Evolutionary conservation across 2,329 filamentous ascomycete species (phyloP), one percentile per base, ranked within the genome.

Genomic region (Apiospora kogelbergensis): DNA sequence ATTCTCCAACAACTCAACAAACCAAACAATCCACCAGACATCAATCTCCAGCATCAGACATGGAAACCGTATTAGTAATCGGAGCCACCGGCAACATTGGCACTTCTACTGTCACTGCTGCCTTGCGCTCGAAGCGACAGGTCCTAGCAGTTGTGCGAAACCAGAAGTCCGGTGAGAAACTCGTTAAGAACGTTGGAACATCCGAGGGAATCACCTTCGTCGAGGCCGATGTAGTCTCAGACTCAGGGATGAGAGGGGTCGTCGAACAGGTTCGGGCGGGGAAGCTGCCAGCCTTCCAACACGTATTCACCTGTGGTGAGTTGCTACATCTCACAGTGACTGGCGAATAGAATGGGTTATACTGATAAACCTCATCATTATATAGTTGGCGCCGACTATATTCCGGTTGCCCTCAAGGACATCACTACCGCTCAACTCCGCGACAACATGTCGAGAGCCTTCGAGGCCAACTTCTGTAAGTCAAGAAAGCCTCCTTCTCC

Each of bases 21-120:
- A 53, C 1, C 40, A 10, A 15, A 57, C 9, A 17, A 6, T 33
- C n/a, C 13, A 42, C 4, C 4, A 42, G 3, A 42, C 9, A 46
- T 46, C 26, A 33, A n/a, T 15, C 40, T 7, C 42, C 7, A 37
- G 1, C 30, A 22, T 3, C 53, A 60, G 57, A 20, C 63, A 73
- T 72, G 70, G 70, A 79, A 66, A 80, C 78, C 9, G 76, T 82
- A 66, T 75, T 83, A 24, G 72, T 83, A 46, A 74, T 82, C 60
- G 81, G 80, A 44, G 75, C 80, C 1, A 81, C 80, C 10, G 80
- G 80, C 22, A 81, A 82, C 70, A 80, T 82, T 64, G 80, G 80
- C 70, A 70, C 78, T 6, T 71, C 79, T 4, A 78, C 77, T 45
- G 70, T 80, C 40, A 76, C 71, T 1, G 78, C 70, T 7, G 76